These are phyloP conservation scores for Peronosclerospora sorghi DNA, from an alignment of 352 stramenopile species.

Conservation along the genomic window DNA sequence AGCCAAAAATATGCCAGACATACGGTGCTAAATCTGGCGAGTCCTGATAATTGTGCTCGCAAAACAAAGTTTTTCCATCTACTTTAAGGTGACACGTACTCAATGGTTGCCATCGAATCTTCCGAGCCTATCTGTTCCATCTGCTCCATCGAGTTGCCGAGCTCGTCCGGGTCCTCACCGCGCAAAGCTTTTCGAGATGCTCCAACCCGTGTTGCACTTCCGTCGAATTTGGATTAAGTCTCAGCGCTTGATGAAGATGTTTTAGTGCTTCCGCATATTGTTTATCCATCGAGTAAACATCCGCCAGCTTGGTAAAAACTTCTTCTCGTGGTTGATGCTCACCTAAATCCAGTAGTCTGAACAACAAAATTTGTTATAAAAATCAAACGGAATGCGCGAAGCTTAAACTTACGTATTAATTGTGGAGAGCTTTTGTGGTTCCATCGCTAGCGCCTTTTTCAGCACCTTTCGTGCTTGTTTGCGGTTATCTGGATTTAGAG, in stretches of 20 bases:
- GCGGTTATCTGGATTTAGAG: conserved; percentile 46
- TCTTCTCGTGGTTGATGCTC: conserved; percentile 47
- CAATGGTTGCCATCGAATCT: conserved; percentile 40
- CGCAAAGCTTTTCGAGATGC: conserved; percentile 69
- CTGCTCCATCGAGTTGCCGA: conserved; percentile 52
- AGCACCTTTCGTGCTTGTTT: conserved; percentile 50
- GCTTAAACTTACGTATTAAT: conserved; percentile 43
- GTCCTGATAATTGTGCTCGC: background rate
- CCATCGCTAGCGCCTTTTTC: conserved; percentile 43
- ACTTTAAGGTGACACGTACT: conserved; percentile 30
- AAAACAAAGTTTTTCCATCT: background rate
- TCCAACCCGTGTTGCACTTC: conserved; percentile 49
- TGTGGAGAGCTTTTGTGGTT: conserved; percentile 46
- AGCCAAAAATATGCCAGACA: no score
- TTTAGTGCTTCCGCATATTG: conserved; percentile 55
- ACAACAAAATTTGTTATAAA: background rate
- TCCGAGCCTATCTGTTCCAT: conserved; percentile 51
- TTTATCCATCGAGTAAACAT: conserved; percentile 61
- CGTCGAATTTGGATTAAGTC: conserved; percentile 40
- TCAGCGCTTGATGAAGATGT: conserved; percentile 55
- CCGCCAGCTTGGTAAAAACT: conserved; percentile 65
- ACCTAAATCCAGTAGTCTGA: conserved; percentile 29
- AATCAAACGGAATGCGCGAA: conserved; percentile 3
- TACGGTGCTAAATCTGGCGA: background rate
- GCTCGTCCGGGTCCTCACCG: conserved; percentile 58